These are phyloP conservation scores for Hapsidospora chrysogenum DNA, from an alignment of 495 filamentous ascomycete genomes.

Conservation along the genomic window DNA sequence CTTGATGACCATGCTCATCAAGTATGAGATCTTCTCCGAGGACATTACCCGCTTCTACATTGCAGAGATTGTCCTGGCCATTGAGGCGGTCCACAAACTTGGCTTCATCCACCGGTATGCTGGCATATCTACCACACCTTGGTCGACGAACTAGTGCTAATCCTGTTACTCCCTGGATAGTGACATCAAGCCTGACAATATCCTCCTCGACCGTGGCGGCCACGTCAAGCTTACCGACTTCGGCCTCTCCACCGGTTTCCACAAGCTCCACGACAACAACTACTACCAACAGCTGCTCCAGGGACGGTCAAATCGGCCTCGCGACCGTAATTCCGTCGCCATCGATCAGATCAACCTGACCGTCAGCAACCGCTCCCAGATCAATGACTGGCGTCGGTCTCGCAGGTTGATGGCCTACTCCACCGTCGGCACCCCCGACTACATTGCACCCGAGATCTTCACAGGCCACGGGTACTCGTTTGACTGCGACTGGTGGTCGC, in stretches of 20 bases:
- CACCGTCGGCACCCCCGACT: conserved; percentile 95
- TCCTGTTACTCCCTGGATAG: conserved; percentile 22
- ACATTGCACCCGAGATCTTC: conserved; percentile 98
- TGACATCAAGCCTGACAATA: conserved; percentile 14
- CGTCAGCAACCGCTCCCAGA: conserved; percentile 87
- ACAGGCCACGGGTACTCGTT: conserved; percentile 88
- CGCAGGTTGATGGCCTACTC: conserved; percentile 92
- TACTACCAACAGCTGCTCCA: conserved; percentile 97
- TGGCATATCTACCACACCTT: background rate
- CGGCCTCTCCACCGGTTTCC: conserved; percentile 92
- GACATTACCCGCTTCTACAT: conserved; percentile 99
- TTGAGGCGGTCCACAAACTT: conserved; percentile 93
- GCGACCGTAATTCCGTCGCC: conserved; percentile 79
- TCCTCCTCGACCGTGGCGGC: conserved; percentile 8
- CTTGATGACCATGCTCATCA: conserved; percentile 99
- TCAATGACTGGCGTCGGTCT: conserved; percentile 97
- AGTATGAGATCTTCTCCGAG: conserved; percentile 98
- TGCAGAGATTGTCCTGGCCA: conserved; percentile 92
- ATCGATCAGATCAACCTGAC: conserved; percentile 97
- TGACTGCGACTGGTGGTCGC: conserved; percentile 97
- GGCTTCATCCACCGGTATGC: conserved; percentile 85
- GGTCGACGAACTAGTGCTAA: background rate
- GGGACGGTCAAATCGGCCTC: conserved; percentile 53
- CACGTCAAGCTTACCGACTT: conserved; percentile 99
- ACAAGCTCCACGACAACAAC: conserved; percentile 91